These are phyloP conservation scores for Aaosphaeria pasadenensis DNA, from an alignment of 2,329 filamentous ascomycete species.

Conservation along the genomic window DNA sequence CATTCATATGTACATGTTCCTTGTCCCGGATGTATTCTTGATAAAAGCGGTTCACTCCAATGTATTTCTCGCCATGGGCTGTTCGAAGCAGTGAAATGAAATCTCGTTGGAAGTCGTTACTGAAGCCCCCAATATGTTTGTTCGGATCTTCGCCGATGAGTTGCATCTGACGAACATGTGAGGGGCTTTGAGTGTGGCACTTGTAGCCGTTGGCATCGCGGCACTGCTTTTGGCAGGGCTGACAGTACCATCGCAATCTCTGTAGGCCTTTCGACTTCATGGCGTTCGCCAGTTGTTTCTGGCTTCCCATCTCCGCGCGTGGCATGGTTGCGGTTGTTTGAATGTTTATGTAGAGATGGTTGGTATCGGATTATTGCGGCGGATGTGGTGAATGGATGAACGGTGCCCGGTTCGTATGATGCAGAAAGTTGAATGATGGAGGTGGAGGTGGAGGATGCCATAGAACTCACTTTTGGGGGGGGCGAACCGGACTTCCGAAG, in stretches of 20 bases:
- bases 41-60: slow-evolving; percentile 91
- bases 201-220: slow-evolving; percentile 74
- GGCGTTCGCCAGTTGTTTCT: slow-evolving; percentile 87
- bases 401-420: not conserved
- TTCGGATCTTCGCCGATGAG: slow-evolving; percentile 83
- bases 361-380: not conserved
- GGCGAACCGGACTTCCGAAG: no score
- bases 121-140: slow-evolving; percentile 79
- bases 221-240: slow-evolving; percentile 70
- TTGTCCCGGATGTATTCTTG: slow-evolving; percentile 78
- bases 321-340: slow-evolving; percentile 59
- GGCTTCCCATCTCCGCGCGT: slow-evolving; percentile 86
- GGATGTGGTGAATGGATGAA: not conserved
- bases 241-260: slow-evolving; percentile 86
- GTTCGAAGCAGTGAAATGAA: slow-evolving; percentile 77
- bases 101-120: slow-evolving; percentile 74
- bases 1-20: slow-evolving; percentile 85
- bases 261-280: slow-evolving; percentile 64
- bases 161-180: slow-evolving; percentile 86
- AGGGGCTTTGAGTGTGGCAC: slow-evolving; percentile 77
- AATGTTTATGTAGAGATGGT: not conserved
- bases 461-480: no score
- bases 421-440: not conserved
- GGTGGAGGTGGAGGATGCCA: no score
- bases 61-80: slow-evolving; percentile 83